Base-by-base conservation (phyloP, 2,329 filamentous ascomycete genomes). In the Fusarium scirpi region DNA sequence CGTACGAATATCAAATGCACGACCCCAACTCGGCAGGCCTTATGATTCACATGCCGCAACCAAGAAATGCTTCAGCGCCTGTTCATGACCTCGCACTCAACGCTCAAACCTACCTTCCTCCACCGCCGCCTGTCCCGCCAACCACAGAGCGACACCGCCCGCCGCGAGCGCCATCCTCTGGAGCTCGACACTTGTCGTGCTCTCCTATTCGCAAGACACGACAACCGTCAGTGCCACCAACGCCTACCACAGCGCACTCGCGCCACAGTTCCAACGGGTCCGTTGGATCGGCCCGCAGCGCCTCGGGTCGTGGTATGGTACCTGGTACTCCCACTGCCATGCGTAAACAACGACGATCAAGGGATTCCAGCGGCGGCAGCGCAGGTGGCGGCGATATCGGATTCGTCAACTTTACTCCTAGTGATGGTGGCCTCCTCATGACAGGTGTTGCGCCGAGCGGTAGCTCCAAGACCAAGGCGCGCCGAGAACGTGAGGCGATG, bases 401-500 rank as follows among this genome's bases (percentile, higher is more conserved):
- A 13, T 98, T 98, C 77, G 93, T 97, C 69, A 98, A 98, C 80
- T 97, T 92, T 81, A 98, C 94, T 2, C 91, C 94, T 1, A 85
- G 86, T 52, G 94, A 99, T 79, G 91, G 90, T 74, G 84, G 87
- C 16, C 89, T 92, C 77, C 90, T 99, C 45, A 88, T 99, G 80
- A 93, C 89, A 10, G 95, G 94, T 8, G 96, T 99, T 15, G 96
- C 96, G 47, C 95, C 95, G 1, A 94, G 91, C 70, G 96, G 96
- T 12, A 94, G 91, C 73, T 92, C 89, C 72, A 98, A 98, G 87
- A 98, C 96, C 11, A 98, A 98, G 79, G 94, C 94, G n/a, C 84
- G 94, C 58, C 84, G 96, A 53, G 95, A 98, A 80, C 92, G 93
- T 79, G 95, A 98, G 82, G 93, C 93, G 3, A 85, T 87, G 56